These are phyloP conservation scores for Magnolia officinalis DNA, from an alignment of 164 flowering plant species.

Conservation along the genomic window DNA sequence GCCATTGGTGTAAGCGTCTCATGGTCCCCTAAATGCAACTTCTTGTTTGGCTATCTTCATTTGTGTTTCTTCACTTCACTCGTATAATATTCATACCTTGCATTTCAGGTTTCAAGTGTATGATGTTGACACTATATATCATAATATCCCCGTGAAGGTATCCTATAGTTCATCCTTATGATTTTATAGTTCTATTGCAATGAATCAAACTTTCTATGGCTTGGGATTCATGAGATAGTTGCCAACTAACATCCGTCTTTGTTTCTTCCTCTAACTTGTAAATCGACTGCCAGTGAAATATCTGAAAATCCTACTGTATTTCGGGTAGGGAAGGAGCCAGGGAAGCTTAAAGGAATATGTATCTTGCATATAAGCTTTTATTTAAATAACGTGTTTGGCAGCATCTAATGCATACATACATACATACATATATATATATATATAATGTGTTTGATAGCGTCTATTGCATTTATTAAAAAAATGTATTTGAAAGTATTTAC, in stretches of 20 bases:
- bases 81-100: slow-evolving; percentile 9
- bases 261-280: background rate
- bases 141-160: slow-evolving; percentile 77
- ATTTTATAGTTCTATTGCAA: background rate
- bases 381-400: too few relatives aligned
- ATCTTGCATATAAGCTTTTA: background rate
- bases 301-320: background rate
- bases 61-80: slow-evolving; percentile 4
- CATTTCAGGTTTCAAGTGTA: slow-evolving; percentile 69
- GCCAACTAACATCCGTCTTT: background rate
- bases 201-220: background rate
- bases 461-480: background rate
- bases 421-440: too few relatives aligned
- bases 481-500: background rate
- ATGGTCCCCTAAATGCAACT: background rate
- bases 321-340: too few relatives aligned
- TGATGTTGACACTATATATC: slow-evolving; percentile 83
- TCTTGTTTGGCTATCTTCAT: background rate
- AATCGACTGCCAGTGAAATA: background rate
- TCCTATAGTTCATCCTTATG: background rate
- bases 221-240: background rate
- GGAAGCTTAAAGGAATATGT: background rate
- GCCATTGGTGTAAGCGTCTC: slow-evolving; percentile 62
- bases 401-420: background rate
- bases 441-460: background rate